Evolutionary conservation across 176 grass and related monocot species (phyloP).

Genomic region (Eremochloa ophiuroides): DNA sequence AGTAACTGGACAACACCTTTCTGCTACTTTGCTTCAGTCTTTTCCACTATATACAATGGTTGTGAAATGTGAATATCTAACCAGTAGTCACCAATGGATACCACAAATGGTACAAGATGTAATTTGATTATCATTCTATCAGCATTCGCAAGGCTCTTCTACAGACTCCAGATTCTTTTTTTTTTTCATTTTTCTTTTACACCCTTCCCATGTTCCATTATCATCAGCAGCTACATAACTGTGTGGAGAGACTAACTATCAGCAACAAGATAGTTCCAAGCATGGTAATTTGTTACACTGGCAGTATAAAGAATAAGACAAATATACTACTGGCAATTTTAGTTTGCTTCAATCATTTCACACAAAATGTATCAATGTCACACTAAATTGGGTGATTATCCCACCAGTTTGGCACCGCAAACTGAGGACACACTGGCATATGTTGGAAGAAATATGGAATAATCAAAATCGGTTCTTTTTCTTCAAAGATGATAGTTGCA

Average conservation of each 20-base stretch:
- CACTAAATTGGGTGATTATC: neutral
- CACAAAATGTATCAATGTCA: neutral
- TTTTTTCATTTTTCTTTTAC: neutral
- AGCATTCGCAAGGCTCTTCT: neutral
- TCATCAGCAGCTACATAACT: slow-evolving; percentile 11
- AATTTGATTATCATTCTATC: neutral
- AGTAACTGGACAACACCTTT: neutral
- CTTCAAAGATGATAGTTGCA: neutral
- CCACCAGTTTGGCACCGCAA: neutral
- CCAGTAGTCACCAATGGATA: neutral
- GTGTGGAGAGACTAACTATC: neutral
- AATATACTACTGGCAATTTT: neutral
- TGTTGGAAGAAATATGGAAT: neutral
- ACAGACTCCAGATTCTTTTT: neutral
- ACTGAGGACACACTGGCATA: neutral
- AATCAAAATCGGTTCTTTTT: neutral
- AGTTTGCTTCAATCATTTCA: neutral
- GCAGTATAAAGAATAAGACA: neutral
- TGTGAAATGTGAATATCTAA: neutral
- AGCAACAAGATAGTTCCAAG: neutral
- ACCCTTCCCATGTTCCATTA: neutral
- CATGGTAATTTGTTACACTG: neutral
- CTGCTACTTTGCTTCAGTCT: neutral
- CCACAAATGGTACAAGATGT: neutral
- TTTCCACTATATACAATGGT: neutral